Evolutionary conservation across 345 rosid species (phyloP).

Genomic region (Salix caprea): DNA sequence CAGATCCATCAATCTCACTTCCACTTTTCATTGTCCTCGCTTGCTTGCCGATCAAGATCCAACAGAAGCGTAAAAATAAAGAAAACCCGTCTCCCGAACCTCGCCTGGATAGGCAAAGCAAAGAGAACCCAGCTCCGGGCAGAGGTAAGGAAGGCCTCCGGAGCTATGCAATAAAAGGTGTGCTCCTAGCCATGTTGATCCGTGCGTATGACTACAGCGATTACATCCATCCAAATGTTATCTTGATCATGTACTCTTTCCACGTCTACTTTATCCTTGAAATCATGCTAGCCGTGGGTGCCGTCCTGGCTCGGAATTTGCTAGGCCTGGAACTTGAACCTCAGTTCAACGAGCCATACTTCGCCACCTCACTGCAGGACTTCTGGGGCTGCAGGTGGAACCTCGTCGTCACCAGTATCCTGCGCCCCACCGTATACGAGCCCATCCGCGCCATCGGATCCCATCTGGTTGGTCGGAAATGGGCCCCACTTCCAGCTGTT

Average conservation of each 20-base stretch:
- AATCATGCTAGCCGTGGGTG: constrained; percentile 4
- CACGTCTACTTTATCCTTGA: constrained; percentile 18
- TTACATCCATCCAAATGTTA: neutral
- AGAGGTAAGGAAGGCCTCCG: neutral
- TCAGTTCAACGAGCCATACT: constrained; percentile 20
- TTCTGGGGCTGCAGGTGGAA: constrained; percentile 83
- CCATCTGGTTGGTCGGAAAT: constrained; percentile 19
- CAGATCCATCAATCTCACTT: constrained; percentile 7
- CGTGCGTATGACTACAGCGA: constrained; percentile 9
- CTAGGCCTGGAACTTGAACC: constrained; percentile 19
- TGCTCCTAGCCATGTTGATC: neutral
- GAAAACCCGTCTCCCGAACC: neutral
- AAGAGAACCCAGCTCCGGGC: neutral
- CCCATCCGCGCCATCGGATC: constrained; percentile 25
- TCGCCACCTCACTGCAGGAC: constrained; percentile 63
- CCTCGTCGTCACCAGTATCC: constrained; percentile 48
- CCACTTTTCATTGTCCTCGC: constrained; percentile 4
- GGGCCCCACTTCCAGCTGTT: constrained; percentile 41
- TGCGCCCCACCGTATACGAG: constrained; percentile 55
- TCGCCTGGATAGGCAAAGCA: neutral
- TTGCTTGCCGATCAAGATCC: constrained; percentile 17
- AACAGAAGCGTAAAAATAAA: neutral
- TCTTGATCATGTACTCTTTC: neutral
- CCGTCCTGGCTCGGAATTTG: constrained; percentile 9
- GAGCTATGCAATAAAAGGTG: constrained; percentile 6